Conservation (phyloP, 1,139 yeast species). For the Hyphopichia fennica region DNA sequence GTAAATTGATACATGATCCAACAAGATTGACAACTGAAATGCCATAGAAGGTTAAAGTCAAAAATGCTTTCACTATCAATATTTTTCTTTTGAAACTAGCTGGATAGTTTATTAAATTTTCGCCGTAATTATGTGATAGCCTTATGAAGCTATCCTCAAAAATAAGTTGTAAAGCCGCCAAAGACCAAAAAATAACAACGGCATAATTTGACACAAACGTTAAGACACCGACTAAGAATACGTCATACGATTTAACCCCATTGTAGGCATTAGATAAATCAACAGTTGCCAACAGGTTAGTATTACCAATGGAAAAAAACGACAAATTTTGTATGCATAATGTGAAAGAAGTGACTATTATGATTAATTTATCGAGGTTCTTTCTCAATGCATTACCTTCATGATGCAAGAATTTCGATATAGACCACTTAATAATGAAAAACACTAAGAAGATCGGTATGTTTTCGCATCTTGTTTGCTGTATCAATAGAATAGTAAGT, state of each 20-base stretch:
- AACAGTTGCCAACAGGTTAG: slow-evolving; percentile 88
- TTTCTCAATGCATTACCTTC: slow-evolving; percentile 6
- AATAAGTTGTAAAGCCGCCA: slow-evolving; percentile 49
- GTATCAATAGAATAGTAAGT: slow-evolving; percentile 56
- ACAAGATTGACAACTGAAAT: slow-evolving; percentile 59
- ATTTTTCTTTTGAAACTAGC: slow-evolving; percentile 28
- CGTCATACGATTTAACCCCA: slow-evolving; percentile 71
- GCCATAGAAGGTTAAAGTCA: slow-evolving; percentile 54
- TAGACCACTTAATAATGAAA: slow-evolving; percentile 32
- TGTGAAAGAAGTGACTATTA: slow-evolving; percentile 21
- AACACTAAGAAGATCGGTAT: slow-evolving; percentile 69
- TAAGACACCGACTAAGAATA: slow-evolving; percentile 71
- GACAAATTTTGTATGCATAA: slow-evolving; percentile 65
- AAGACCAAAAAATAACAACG: slow-evolving; percentile 82
- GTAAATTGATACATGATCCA: slow-evolving; percentile 67
- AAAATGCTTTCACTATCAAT: slow-evolving; percentile 35
- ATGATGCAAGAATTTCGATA: slow-evolving; percentile 13
- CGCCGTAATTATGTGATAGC: neutral
- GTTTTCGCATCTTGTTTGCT: slow-evolving; percentile 67
- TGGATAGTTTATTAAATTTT: neutral
- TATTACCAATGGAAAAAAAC: slow-evolving; percentile 86
- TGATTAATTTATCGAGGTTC: slow-evolving; percentile 22
- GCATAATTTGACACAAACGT: slow-evolving; percentile 83
- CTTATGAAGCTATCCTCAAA: slow-evolving; percentile 26
- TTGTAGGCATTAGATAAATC: slow-evolving; percentile 91